phyloP scores from a whole-genome alignment of 2,329 filamentous ascomycete genomes.

The Neonectria coccinea region DNA sequence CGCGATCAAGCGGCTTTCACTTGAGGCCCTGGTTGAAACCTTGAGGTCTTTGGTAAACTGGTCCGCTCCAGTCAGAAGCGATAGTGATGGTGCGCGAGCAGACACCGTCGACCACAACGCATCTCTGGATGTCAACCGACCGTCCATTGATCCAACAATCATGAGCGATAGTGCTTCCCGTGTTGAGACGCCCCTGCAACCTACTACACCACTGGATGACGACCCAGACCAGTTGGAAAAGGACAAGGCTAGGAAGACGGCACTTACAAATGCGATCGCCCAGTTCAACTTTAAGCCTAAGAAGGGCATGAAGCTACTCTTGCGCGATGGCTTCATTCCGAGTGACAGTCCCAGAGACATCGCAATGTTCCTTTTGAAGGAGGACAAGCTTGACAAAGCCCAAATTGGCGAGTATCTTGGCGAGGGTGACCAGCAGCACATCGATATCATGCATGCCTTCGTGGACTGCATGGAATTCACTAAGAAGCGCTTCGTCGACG shows the following conservation, averaged over 20 bases:
- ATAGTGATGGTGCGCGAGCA: slow-evolving; percentile 53
- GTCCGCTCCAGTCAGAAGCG: slow-evolving; percentile 76
- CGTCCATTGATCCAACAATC: slow-evolving; percentile 76
- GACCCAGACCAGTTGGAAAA: slow-evolving; percentile 95
- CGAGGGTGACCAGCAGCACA: slow-evolving; percentile 91
- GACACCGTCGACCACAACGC: slow-evolving; percentile 52
- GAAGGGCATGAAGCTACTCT: slow-evolving; percentile 84
- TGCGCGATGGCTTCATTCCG: slow-evolving; percentile 88
- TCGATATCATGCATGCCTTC: slow-evolving; percentile 98
- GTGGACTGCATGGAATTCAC: slow-evolving; percentile 95
- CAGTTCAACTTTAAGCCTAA: slow-evolving; percentile 99
- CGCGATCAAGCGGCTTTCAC: slow-evolving; percentile 86
- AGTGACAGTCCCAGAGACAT: slow-evolving; percentile 85
- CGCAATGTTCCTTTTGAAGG: slow-evolving; percentile 82
- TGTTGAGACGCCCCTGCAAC: slow-evolving; percentile 67
- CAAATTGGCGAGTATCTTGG: slow-evolving; percentile 95
- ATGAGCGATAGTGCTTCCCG: slow-evolving; percentile 69
- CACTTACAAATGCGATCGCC: slow-evolving; percentile 86
- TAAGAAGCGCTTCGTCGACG: slow-evolving; percentile 91
- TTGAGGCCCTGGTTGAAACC: slow-evolving; percentile 90
- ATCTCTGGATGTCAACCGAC: slow-evolving; percentile 62
- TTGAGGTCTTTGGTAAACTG: slow-evolving; percentile 92
- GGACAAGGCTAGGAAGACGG: slow-evolving; percentile 93
- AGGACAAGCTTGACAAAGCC: slow-evolving; percentile 89
- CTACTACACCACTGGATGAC: slow-evolving; percentile 82